A percentile compares a stretch with the other conserved stretches of the same genome.
Conservation (phyloP, 768 basidiomycete species). For the Termitomyces sp. region DNA sequence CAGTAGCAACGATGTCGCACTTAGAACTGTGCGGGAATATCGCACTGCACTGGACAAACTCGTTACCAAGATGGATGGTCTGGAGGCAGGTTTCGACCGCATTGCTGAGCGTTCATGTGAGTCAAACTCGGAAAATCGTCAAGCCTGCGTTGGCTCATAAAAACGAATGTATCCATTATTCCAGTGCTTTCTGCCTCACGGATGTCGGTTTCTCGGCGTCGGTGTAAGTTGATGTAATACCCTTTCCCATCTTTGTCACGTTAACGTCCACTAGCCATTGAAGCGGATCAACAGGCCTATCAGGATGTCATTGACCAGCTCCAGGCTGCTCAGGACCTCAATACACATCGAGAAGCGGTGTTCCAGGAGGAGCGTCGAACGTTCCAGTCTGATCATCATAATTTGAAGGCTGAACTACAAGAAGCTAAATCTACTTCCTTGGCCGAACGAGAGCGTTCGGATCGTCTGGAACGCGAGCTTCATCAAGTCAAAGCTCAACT, state of each 20-base stretch:
- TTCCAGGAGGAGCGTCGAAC: slow-evolving; percentile 57
- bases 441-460: slow-evolving; percentile 49
- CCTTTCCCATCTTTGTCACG: slow-evolving; percentile 4
- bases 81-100: slow-evolving; percentile 80
- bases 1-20: slow-evolving; percentile 40
- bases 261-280: slow-evolving; percentile 45
- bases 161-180: not conserved
- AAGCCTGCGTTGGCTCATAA: not conserved
- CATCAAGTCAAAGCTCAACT: slow-evolving; percentile 58
- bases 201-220: slow-evolving; percentile 61
- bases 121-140: slow-evolving; percentile 23
- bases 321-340: slow-evolving; percentile 52
- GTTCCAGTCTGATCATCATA: slow-evolving; percentile 54
- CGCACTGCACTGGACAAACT: slow-evolving; percentile 64
- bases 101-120: slow-evolving; percentile 81
- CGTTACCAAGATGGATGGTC: slow-evolving; percentile 71
- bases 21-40: slow-evolving; percentile 60
- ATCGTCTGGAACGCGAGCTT: slow-evolving; percentile 61
- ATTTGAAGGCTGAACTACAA: slow-evolving; percentile 43
- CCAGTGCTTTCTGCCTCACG: slow-evolving; percentile 77
- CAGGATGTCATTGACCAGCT: slow-evolving; percentile 72
- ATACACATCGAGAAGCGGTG: slow-evolving; percentile 49
- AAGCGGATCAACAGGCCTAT: slow-evolving; percentile 73
- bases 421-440: slow-evolving; percentile 33
- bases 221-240: slow-evolving; percentile 48